These are phyloP conservation scores for Phaeosphaeriaceae sp. DNA, from an alignment of 2,329 filamentous ascomycete species.

Conservation along the genomic window DNA sequence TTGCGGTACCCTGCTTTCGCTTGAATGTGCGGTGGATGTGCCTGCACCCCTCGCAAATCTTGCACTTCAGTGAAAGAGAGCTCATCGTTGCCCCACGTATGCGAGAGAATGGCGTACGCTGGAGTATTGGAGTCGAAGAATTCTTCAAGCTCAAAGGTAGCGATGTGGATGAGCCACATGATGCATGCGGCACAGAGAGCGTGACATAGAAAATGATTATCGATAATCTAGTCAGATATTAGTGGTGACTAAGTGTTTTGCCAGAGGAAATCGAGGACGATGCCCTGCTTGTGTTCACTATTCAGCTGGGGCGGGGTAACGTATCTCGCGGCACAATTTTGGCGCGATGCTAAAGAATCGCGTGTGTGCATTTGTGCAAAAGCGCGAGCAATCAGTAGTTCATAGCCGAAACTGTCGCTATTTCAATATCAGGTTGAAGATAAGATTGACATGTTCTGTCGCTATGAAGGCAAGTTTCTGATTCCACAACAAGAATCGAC, in stretches of 20 bases:
- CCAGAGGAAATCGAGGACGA: too few species aligned
- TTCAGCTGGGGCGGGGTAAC: background rate
- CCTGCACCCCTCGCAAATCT: conserved; percentile 4
- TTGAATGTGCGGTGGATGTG: background rate
- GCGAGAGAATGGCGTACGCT: conserved; percentile 20
- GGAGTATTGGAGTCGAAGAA: background rate
- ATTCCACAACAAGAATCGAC: too few species aligned
- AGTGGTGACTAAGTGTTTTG: too few species aligned
- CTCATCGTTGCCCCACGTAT: conserved; percentile 14
- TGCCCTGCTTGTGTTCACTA: background rate
- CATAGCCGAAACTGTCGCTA: background rate
- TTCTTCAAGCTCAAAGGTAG: background rate
- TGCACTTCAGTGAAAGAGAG: conserved; percentile 1
- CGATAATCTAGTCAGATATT: too few species aligned
- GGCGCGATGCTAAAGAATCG: background rate
- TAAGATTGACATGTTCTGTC: too few species aligned
- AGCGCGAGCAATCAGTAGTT: background rate
- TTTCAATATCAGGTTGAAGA: too few species aligned
- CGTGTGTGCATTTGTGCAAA: background rate
- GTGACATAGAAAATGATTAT: too few species aligned
- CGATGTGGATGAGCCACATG: background rate
- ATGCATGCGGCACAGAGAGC: background rate
- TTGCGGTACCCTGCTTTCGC: conserved; percentile 3
- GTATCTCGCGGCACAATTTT: background rate
- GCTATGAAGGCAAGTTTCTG: too few species aligned